Evolutionary conservation across 371 early-diverging fungal species (phyloP), one percentile per base, ranked within the genome.

Genomic region (Mucor circinelloides): DNA sequence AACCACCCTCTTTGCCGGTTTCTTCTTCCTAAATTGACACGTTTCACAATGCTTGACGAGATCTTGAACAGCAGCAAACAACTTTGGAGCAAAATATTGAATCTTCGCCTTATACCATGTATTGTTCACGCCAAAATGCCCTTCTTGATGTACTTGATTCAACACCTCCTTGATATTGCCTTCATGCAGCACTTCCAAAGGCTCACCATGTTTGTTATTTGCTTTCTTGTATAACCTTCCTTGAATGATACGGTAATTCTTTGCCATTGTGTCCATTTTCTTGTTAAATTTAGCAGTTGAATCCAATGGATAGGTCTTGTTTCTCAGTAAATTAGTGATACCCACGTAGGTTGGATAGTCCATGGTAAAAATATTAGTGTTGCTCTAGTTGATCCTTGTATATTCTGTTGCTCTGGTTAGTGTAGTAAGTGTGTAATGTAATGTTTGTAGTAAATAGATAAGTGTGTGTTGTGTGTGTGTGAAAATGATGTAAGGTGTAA

Each of bases 71-170:
- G 13, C 3, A 17, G 59, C 59, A 56, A 40, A 65, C 6, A 70
- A 30, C 1, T 21, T n/a, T 0, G 15, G 21, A 7, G 42, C 65
- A 38, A 12, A 10, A 30, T 64, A 65, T 0, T 32, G 8, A 1
- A 21, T 10, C 15, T 60, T 42, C 1, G 63, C 31, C 38, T 32
- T 52, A 4, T 55, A 31, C 68, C 70, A 68, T 21, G 75, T 75
- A 36, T 69, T 67, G 31, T 58, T 60, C 2, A 71, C 36, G 4
- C 72, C 75, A 38, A 67, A 46, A 36, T 75, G 75, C 0, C 75
- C 70, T 65, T 75, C 75, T 13, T 27, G 40, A 56, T 75, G 72
- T 4, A 75, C 66, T 17, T 34, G 17, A n/a, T 31, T 32, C 13
- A 75, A 48, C 0, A 61, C 72, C 31, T 69, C 69, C 28, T 67